Conservation (phyloP, 805 yeast genomes). For the Candida piceae region DNA sequence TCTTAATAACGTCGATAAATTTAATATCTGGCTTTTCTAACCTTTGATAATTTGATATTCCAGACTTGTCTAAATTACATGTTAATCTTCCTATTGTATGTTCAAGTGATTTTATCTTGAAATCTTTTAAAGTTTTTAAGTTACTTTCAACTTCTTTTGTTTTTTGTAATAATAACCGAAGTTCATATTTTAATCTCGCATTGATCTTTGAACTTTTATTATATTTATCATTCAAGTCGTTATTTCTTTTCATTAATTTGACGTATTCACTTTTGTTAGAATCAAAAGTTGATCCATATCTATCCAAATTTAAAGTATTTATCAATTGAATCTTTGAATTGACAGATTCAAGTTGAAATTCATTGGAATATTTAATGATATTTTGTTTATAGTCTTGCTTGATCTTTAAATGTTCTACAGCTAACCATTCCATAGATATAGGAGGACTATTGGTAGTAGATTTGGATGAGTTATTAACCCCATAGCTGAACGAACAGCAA, state of each 20-base stretch:
- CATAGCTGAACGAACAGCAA: background rate
- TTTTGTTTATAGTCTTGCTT: constrained; percentile 15
- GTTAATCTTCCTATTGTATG: constrained; percentile 12
- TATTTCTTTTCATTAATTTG: constrained; percentile 19
- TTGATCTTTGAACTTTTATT: constrained; percentile 50
- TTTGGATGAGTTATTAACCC: too few relatives aligned
- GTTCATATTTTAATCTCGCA: constrained; percentile 62
- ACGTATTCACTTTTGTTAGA: constrained; percentile 11
- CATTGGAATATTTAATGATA: constrained; percentile 15
- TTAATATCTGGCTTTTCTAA: constrained; percentile 4
- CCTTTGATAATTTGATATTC: background rate
- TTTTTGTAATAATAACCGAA: constrained; percentile 51
- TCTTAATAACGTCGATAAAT: constrained; percentile 4
- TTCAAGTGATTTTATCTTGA: constrained; percentile 30
- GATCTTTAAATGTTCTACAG: constrained; percentile 20
- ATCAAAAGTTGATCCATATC: constrained; percentile 8
- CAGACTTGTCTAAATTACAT: background rate
- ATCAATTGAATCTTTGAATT: constrained; percentile 14
- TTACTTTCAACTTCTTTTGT: constrained; percentile 66
- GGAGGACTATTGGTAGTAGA: too few relatives aligned
- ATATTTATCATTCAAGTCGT: constrained; percentile 33
- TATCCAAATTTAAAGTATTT: constrained; percentile 13
- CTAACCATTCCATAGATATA: constrained; percentile 21
- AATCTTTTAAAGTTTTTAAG: constrained; percentile 29
- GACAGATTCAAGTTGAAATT: constrained; percentile 12